These are phyloP conservation scores for Hygrophoropsis aurantiaca DNA, from an alignment of 768 basidiomycete genomes.

Conservation along the genomic window DNA sequence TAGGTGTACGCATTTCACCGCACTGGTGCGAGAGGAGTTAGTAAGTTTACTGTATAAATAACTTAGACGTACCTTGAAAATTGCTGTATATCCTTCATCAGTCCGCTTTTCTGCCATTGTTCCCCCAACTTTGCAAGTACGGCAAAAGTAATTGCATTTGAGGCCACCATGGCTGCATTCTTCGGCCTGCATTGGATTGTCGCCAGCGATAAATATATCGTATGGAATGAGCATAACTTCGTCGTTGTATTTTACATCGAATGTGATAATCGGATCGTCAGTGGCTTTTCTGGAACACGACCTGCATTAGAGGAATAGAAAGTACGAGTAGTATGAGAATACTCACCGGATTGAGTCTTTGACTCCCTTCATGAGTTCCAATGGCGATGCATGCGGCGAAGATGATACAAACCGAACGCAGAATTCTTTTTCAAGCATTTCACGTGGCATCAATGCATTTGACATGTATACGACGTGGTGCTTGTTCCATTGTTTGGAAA, in stretches of 20 bases:
- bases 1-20: constrained; percentile 2
- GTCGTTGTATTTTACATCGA: constrained; percentile 19
- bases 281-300: constrained; percentile 7
- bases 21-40: background rate
- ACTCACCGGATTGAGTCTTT: constrained; percentile 26
- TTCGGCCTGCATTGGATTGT: constrained; percentile 40
- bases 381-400: constrained; percentile 33
- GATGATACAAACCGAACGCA: constrained; percentile 26
- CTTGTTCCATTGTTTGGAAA: constrained; percentile 38
- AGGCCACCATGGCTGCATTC: constrained; percentile 33
- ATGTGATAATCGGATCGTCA: constrained; percentile 13
- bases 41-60: background rate
- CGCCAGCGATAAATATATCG: constrained; percentile 17
- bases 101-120: constrained; percentile 18
- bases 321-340: background rate
- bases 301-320: background rate
- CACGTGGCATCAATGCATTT: constrained; percentile 27
- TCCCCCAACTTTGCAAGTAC: constrained; percentile 32
- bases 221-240: constrained; percentile 26
- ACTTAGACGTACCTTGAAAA: constrained; percentile 17
- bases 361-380: constrained; percentile 33
- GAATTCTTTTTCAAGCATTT: constrained; percentile 31
- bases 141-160: constrained; percentile 32
- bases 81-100: constrained; percentile 22
- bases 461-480: constrained; percentile 34